Evolutionary conservation across 2,329 filamentous ascomycete species (phyloP), one percentile per base, ranked within the genome.

Genomic region (Coniochaeta sp.): DNA sequence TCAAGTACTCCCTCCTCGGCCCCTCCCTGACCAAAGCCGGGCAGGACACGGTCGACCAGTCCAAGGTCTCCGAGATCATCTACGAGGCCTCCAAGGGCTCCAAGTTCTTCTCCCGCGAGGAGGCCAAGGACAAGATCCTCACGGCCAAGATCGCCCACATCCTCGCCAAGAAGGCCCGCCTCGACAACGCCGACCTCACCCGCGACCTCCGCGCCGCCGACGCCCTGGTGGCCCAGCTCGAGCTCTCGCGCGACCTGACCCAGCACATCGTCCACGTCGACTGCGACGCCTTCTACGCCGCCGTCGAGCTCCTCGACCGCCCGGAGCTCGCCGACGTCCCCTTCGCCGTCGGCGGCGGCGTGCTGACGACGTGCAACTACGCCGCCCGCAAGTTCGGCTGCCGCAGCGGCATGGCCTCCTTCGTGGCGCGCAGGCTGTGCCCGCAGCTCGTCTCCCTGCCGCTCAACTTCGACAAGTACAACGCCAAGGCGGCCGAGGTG

Each of bases 281-380:
- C 72, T 98, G 95, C 74, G 95, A 99, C 77, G 95, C 95, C 17
- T 99, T 99, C 74, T 99, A 95, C 69, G 95, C 95, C 0, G 91
- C 95, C 0, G 95, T 98, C 0, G 95, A 98, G 72, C 90, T 88
- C 65, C 81, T 93, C 3, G 88, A 91, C 67, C 82, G 89, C 1
- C 95, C 93, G 0, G 93, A 96, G 70, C 81, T 99, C 54, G 90
- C 89, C 62, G 80, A 92, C 42, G 78, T 96, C 0, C 95, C 95
- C 0, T 97, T 99, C 75, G 92, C 93, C 0, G 95, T 99, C 0
- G 95, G 95, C 0, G 77, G 73, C 17, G 85, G 85, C 2, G 85
- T 88, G 2, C 72, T 88, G 28, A 86, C 84, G 22, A 88, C 84
- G 0, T 87, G 85, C 70, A 99, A 98, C 71, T 99, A 99, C 70